Conservation (phyloP, 331 rosid genomes). For the Saraca asoca region DNA sequence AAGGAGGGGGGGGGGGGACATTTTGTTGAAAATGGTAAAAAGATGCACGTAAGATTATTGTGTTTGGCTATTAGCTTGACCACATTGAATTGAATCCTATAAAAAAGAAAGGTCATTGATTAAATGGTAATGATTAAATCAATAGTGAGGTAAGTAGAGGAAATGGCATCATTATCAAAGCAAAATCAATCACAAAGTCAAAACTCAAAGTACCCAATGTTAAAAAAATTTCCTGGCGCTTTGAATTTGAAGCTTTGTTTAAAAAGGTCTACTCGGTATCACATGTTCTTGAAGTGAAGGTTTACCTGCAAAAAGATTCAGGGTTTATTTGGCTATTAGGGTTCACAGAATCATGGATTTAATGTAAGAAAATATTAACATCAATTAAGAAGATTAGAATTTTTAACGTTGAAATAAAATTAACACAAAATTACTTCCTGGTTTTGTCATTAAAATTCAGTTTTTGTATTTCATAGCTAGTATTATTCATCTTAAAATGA, state of each 20-base stretch:
- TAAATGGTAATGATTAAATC: slow-evolving; percentile 3
- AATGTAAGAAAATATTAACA: too few species aligned
- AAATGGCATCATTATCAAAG: slow-evolving; percentile 49
- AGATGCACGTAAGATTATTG: too few species aligned
- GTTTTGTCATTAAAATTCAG: too few species aligned
- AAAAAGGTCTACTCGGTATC: slow-evolving; percentile 16
- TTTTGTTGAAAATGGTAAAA: too few species aligned
- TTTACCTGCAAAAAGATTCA: not conserved
- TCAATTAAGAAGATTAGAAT: too few species aligned
- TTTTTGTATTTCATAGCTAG: too few species aligned
- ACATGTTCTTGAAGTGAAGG: slow-evolving; percentile 18
- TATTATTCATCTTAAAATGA: too few species aligned
- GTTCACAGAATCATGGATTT: too few species aligned
- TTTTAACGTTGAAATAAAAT: too few species aligned
- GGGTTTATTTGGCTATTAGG: not conserved
- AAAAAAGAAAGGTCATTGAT: not conserved
- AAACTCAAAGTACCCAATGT: slow-evolving; percentile 29
- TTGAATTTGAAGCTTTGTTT: slow-evolving; percentile 30
- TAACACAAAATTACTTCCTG: too few species aligned
- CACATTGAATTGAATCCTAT: not conserved
- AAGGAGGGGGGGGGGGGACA: too few species aligned
- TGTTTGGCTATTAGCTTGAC: not conserved
- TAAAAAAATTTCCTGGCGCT: slow-evolving; percentile 38
- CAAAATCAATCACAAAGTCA: slow-evolving; percentile 33
- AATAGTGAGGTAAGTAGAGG: slow-evolving; percentile 7